phyloP scores from a whole-genome alignment of 2,329 filamentous ascomycete genomes.

The Boeremia lycopersici region DNA sequence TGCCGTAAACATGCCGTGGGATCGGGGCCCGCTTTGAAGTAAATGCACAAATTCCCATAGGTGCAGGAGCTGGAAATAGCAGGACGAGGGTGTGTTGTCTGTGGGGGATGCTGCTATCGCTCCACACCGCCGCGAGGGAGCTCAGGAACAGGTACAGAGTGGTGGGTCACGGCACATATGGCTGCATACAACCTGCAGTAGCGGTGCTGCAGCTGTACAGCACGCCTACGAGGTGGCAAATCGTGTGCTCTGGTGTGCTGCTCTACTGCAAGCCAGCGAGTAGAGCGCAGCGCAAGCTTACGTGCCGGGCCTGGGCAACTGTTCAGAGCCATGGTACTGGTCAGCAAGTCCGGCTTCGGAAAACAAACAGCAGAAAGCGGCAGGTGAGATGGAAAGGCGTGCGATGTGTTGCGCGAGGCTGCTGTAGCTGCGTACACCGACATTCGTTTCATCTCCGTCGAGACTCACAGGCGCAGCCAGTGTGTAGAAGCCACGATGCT shows the following conservation, averaged over 20 bases:
- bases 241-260: slow-evolving; percentile 20
- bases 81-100: slow-evolving; percentile 29
- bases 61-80: slow-evolving; percentile 17
- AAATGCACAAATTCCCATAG: slow-evolving; percentile 26
- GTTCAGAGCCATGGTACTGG: slow-evolving; percentile 15
- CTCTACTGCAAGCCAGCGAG: slow-evolving; percentile 34
- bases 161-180: slow-evolving; percentile 32
- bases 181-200: slow-evolving; percentile 40
- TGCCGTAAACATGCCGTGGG: slow-evolving; percentile 25
- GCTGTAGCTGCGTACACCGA: slow-evolving; percentile 38
- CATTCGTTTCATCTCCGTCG: slow-evolving; percentile 39
- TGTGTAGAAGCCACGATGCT: slow-evolving; percentile 32
- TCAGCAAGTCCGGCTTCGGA: slow-evolving; percentile 26
- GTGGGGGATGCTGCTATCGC: slow-evolving; percentile 26
- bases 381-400: slow-evolving; percentile 16
- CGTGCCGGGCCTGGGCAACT: slow-evolving; percentile 4
- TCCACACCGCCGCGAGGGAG: slow-evolving; percentile 37
- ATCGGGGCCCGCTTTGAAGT: slow-evolving; percentile 9
- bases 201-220: slow-evolving; percentile 26
- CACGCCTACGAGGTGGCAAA: slow-evolving; percentile 30
- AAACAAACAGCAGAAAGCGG: slow-evolving; percentile 30
- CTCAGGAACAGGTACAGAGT: slow-evolving; percentile 34
- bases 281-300: slow-evolving; percentile 10
- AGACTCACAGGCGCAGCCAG: slow-evolving; percentile 22
- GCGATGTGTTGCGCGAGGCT: slow-evolving; percentile 27